Percentiles rank a stretch among this genome's conserved stretches.
These are phyloP conservation scores for Lodderomyces orthopsilosis DNA, from an alignment of 1,139 yeast genomes.

Conservation along the genomic window DNA sequence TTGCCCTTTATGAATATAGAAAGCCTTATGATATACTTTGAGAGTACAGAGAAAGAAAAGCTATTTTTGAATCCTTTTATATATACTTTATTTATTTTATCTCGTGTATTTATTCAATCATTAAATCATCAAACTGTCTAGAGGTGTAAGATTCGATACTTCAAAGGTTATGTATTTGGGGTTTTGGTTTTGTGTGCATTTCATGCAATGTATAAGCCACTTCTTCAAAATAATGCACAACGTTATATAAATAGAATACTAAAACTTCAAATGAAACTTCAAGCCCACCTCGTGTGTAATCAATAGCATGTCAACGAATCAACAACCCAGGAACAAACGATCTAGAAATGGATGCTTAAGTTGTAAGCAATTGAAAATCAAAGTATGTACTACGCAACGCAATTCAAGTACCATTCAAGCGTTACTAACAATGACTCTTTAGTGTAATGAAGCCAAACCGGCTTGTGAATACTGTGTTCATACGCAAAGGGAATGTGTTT, in stretches of 20 bases:
- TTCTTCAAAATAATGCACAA: not conserved
- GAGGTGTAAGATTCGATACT: no score
- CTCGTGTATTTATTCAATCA: not conserved
- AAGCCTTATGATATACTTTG: no score
- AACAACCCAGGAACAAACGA: constrained; percentile 14
- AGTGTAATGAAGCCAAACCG: constrained; percentile 36
- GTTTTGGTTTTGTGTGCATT: no score
- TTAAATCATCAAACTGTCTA: no score
- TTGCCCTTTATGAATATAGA: not conserved
- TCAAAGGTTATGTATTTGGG: not conserved
- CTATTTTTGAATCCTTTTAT: not conserved
- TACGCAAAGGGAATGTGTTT: constrained; percentile 29
- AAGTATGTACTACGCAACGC: no score
- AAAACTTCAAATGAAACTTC: no score
- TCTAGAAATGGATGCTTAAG: constrained; percentile 32
- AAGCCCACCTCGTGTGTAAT: no score
- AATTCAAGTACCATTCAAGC: no score
- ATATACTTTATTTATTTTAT: no score
- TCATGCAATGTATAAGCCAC: not conserved
- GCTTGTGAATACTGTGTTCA: constrained; percentile 37
- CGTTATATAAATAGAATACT: no score
- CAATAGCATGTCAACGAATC: no score
- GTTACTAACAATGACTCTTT: constrained; percentile 3
- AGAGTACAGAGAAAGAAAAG: not conserved
- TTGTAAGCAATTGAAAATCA: constrained; percentile 30